These are phyloP conservation scores for Sarocladium strictum DNA, from an alignment of 2,329 filamentous ascomycete genomes.

Conservation along the genomic window DNA sequence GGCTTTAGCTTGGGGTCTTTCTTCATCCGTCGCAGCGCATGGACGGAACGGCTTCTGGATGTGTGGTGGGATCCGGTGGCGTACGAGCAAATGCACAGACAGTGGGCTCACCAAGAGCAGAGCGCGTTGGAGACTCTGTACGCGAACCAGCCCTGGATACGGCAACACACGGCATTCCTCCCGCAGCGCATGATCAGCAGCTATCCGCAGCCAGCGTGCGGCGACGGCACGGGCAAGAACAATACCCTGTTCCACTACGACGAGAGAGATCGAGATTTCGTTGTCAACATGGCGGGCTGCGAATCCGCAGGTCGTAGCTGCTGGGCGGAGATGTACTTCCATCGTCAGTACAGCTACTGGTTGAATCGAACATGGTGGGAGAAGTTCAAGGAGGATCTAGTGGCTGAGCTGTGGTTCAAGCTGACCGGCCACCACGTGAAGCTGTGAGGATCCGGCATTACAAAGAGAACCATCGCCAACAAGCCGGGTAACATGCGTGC, in stretches of 20 bases:
- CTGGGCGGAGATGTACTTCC: slow-evolving; percentile 97
- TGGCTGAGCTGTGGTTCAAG: slow-evolving; percentile 57
- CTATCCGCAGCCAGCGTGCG: slow-evolving; percentile 86
- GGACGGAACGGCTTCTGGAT: slow-evolving; percentile 87
- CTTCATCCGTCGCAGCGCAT: slow-evolving; percentile 77
- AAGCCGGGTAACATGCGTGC: too few relatives aligned
- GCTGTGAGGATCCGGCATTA: slow-evolving; percentile 34
- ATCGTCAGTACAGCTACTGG: slow-evolving; percentile 83
- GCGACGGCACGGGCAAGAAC: slow-evolving; percentile 57
- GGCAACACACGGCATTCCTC: slow-evolving; percentile 81
- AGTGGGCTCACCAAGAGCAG: slow-evolving; percentile 99
- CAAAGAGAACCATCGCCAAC: too few relatives aligned
- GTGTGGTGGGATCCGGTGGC: slow-evolving; percentile 98
- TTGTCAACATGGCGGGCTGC: slow-evolving; percentile 98
- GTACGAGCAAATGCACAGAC: slow-evolving; percentile 98
- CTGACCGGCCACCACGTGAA: slow-evolving; percentile 56
- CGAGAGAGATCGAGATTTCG: slow-evolving; percentile 77
- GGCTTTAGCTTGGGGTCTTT: slow-evolving; percentile 98
- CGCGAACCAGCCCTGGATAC: slow-evolving; percentile 84
- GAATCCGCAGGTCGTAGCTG: slow-evolving; percentile 91
- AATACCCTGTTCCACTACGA: slow-evolving; percentile 80
- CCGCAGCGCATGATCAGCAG: slow-evolving; percentile 91
- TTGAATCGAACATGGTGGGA: slow-evolving; percentile 83
- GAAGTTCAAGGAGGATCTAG: slow-evolving; percentile 60
- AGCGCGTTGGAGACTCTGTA: slow-evolving; percentile 93